Evolutionary conservation across 2,329 filamentous ascomycete genomes (phyloP), one percentile per base, ranked within the genome.

Genomic region (Epichloe sibirici): DNA sequence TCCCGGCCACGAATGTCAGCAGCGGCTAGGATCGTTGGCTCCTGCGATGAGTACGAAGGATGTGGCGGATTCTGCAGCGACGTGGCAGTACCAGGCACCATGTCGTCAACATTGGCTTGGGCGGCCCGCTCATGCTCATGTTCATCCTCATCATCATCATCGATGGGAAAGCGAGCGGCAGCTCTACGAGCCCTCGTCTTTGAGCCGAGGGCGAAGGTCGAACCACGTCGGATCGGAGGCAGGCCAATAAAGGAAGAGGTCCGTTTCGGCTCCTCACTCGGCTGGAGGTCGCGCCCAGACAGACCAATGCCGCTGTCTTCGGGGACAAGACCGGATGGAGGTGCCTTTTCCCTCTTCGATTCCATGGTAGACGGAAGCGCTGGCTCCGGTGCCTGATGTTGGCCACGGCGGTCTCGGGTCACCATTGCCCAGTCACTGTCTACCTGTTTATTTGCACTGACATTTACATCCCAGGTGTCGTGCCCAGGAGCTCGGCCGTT

Each of bases 141-240:
- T 2, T 38, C 46, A 17, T 48, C 35, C 4, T 48, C 46, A 13
- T 71, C 65, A 28, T 71, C 66, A 25, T 67, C 66, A 31, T 66
- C 64, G 17, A 65, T 54, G 4, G 66, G 61, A 53, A 66, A 61
- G 28, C 61, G 62, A 45, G 65, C 65, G 11, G 59, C 59, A 8
- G 66, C 68, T 52, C 66, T 69, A 11, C 51, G 51, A 39, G 44
- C 51, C 51, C 61, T 65, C 38, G 63, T 63, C 52, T 60, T 65
- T 35, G 63, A 57, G 23, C 58, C 63, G 17, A 76, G 57, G 17
- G 74, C 75, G 62, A 83, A 78, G 3, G 76, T 78, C 15, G 80
- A 82, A 13, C 72, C 74, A 35, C 78, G 72, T 45, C 78, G 73
- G 53, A 83, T 81, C 1, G 77, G 78, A 3, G 81, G 80, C 39